Evolutionary conservation across 2,329 filamentous ascomycete species (phyloP).

Genomic region (Sclerotiophoma versabilis): DNA sequence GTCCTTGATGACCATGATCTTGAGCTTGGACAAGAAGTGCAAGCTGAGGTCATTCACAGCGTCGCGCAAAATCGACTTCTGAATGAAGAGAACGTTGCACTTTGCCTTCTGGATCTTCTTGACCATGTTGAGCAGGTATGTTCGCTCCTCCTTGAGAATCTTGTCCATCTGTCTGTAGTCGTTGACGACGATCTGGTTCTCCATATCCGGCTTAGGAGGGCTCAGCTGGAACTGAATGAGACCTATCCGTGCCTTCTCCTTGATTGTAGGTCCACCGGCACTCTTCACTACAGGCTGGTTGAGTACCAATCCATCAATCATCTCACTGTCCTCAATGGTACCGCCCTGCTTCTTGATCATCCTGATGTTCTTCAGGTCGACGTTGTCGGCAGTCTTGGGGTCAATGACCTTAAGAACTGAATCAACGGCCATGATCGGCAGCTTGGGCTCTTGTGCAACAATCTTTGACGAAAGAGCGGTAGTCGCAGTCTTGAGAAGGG

Average conservation of each 20-base stretch:
- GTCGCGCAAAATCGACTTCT: conserved; percentile 97
- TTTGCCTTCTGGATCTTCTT: conserved; percentile 99
- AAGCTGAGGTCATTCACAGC: conserved; percentile 97
- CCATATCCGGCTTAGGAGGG: conserved; percentile 99
- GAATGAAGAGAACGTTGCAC: conserved; percentile 97
- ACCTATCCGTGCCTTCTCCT: conserved; percentile 97
- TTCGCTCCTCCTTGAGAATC: conserved; percentile 98
- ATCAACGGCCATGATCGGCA: conserved; percentile 98
- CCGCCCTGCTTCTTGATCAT: conserved; percentile 98
- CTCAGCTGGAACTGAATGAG: conserved; percentile 99
- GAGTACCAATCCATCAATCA: conserved; percentile 92
- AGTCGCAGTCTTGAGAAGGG: conserved; percentile 93
- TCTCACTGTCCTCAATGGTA: conserved; percentile 97
- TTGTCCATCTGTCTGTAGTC: conserved; percentile 99
- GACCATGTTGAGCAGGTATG: conserved; percentile 97
- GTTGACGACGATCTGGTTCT: conserved; percentile 99
- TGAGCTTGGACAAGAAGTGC: conserved; percentile 96
- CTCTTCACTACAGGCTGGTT: conserved; percentile 94
- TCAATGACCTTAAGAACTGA: conserved; percentile 96
- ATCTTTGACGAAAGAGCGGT: conserved; percentile 99
- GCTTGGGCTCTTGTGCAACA: conserved; percentile 94
- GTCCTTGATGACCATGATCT: conserved; percentile 95
- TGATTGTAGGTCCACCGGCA: conserved; percentile 85
- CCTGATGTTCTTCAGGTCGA: conserved; percentile 94
- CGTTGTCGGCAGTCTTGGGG: conserved; percentile 92